phyloP scores from a whole-genome alignment of 768 basidiomycete species.

The Amanita rimosa region DNA sequence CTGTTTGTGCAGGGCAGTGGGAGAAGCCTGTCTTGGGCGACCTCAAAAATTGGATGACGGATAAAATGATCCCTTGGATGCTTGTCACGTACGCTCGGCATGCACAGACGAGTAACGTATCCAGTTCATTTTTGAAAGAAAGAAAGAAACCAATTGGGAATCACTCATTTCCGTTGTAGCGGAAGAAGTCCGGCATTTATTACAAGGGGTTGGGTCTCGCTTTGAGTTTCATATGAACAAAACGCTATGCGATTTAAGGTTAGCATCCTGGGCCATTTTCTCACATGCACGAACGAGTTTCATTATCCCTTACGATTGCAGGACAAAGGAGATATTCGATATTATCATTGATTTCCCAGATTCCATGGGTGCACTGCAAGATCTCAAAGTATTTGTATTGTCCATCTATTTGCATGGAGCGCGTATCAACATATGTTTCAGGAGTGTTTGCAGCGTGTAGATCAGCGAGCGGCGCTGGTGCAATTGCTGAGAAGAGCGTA shows the following conservation, averaged over 20 bases:
- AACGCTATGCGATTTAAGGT: slow-evolving; percentile 81
- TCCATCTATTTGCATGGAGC: background rate
- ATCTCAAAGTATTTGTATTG: slow-evolving; percentile 64
- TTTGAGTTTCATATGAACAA: slow-evolving; percentile 94
- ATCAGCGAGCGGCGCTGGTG: slow-evolving; percentile 69
- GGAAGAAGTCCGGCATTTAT: slow-evolving; percentile 59
- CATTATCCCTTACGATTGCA: slow-evolving; percentile 13
- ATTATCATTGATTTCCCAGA: slow-evolving; percentile 94
- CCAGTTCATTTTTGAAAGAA: slow-evolving; percentile 6
- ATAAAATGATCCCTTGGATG: slow-evolving; percentile 81
- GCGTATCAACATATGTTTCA: slow-evolving; percentile 13
- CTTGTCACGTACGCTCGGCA: slow-evolving; percentile 64
- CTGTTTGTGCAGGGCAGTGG: slow-evolving; percentile 63
- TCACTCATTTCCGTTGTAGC: slow-evolving; percentile 24
- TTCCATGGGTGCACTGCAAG: slow-evolving; percentile 73
- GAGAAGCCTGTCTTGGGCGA: slow-evolving; percentile 46
- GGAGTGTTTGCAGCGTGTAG: slow-evolving; percentile 75
- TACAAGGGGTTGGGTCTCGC: slow-evolving; percentile 68
- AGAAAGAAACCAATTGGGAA: background rate
- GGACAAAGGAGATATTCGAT: slow-evolving; percentile 82
- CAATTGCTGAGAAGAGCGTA: slow-evolving; percentile 72
- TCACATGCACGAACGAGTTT: background rate
- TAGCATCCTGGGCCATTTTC: slow-evolving; percentile 1
- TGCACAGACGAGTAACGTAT: slow-evolving; percentile 40
- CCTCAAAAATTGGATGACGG: slow-evolving; percentile 68